Evolutionary conservation across 305 asterid genomes (phyloP).

Genomic region (Fraxinus latifolia): DNA sequence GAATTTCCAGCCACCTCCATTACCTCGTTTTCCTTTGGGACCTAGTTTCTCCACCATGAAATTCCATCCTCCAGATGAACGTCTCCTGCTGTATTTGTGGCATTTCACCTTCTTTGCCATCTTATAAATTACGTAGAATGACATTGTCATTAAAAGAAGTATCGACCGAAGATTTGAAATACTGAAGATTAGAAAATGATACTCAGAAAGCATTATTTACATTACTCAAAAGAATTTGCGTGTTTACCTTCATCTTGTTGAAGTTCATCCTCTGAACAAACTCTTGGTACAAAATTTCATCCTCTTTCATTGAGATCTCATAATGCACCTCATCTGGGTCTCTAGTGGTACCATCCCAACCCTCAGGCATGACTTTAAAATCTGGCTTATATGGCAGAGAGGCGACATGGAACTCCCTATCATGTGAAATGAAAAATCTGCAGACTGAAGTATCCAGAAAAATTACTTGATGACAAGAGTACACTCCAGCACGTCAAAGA

Average conservation of each 20-base stretch:
- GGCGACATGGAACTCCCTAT: slow-evolving; percentile 90
- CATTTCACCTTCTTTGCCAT: slow-evolving; percentile 63
- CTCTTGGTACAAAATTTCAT: slow-evolving; percentile 80
- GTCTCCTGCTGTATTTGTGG: slow-evolving; percentile 85
- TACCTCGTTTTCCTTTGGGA: slow-evolving; percentile 66
- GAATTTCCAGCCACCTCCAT: slow-evolving; percentile 87
- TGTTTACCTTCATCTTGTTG: slow-evolving; percentile 78
- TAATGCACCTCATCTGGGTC: slow-evolving; percentile 97
- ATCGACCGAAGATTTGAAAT: neutral
- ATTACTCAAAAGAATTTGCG: neutral
- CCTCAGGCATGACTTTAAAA: slow-evolving; percentile 97
- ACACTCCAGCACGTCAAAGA: neutral
- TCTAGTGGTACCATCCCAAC: slow-evolving; percentile 94
- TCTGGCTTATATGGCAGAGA: slow-evolving; percentile 88
- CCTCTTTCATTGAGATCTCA: slow-evolving; percentile 91
- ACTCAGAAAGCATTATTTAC: neutral
- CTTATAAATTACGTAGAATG: slow-evolving; percentile 30
- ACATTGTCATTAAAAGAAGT: too few relatives aligned
- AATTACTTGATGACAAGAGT: neutral
- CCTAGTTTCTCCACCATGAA: slow-evolving; percentile 85
- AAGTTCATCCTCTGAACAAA: slow-evolving; percentile 75
- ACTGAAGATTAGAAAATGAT: neutral
- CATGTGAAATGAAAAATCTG: slow-evolving; percentile 73
- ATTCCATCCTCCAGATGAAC: slow-evolving; percentile 84
- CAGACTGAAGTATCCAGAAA: slow-evolving; percentile 22